Evolutionary conservation across 306 rosid species (phyloP), one percentile per base, ranked within the genome.

Genomic region (Cucurbita moschata): DNA sequence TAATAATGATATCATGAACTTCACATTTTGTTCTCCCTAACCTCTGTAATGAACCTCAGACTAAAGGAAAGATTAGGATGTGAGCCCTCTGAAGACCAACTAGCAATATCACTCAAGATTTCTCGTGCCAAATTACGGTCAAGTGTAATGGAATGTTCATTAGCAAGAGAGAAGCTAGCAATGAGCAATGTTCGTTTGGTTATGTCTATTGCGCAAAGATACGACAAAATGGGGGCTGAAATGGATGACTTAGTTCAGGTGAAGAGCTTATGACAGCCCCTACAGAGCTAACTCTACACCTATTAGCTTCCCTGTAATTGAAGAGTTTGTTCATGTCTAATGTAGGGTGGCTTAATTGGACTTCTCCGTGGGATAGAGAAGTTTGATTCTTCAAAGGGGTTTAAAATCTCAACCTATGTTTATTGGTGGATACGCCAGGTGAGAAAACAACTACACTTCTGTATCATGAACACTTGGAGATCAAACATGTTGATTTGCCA

Each of bases 341-440:
- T 84, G 53, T 81, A 94, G 99, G 99, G 99, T 21, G 97, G 99
- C 75, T 86, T 94, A 78, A 89, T 91, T 79, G 99, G 99, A 83
- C 87, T 94, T 63, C 83, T 94, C 81, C 90, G 92, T 10, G 97
- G 99, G 63, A 94, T 91, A 77, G 99, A 94, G 76, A 94, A 94
- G 81, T 94, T 85, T 81, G 99, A 94, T 84, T 87, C 97, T 67
- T 87, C 97, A 37, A 94, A 88, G 79, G 99, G 99, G 54, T 94
- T 81, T 84, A 91, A 84, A 86, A 89, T 91, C 81, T 94, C 99
- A 73, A 94, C 99, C 8, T 94, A 94, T 79, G 99, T 94, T 69
- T 94, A 91, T 80, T 94, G 99, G 99, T 94, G 99, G 99, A 94
- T 94, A 84, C 99, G 97, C 51, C 99, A 94, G 96, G 99, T 89